A percentile compares a stretch with the other conserved stretches of the same genome.
Conservation (phyloP, 352 stramenopile species). For the Lagenidium sp. region DNA sequence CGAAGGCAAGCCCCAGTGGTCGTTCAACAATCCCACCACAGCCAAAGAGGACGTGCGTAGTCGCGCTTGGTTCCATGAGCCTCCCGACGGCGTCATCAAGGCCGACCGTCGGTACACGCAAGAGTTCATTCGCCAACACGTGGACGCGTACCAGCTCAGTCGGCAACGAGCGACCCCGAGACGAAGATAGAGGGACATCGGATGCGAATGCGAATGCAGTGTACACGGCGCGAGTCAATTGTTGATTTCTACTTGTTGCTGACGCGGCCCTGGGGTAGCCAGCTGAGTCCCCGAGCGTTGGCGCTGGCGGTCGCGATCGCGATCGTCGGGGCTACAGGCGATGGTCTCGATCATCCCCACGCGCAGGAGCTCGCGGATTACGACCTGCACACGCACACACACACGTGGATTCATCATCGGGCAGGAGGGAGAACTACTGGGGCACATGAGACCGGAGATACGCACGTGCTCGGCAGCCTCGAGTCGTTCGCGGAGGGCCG, state of each 20-base stretch:
- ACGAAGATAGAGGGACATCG: neutral
- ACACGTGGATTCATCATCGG: too few species aligned
- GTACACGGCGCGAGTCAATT: too few species aligned
- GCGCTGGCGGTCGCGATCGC: too few species aligned
- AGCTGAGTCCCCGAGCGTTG: too few species aligned
- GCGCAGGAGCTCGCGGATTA: neutral
- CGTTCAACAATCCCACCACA: conserved; percentile 31
- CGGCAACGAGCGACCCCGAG: conserved; percentile 11
- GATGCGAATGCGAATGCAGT: too few species aligned
- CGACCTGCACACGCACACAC: too few species aligned
- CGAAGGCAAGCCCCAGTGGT: conserved; percentile 29
- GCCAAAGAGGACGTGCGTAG: conserved; percentile 35
- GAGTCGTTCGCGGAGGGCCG: conserved; percentile 23
- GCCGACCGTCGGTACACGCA: conserved; percentile 55
- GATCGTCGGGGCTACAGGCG: too few species aligned
- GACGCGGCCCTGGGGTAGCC: too few species aligned
- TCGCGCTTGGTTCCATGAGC: conserved; percentile 35
- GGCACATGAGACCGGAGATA: neutral
- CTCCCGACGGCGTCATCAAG: conserved; percentile 33
- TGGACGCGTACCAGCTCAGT: conserved; percentile 29
- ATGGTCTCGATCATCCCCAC: neutral
- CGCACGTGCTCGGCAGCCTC: conserved; percentile 28
- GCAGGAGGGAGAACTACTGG: neutral
- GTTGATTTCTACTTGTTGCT: too few species aligned
- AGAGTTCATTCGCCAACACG: conserved; percentile 49